Evolutionary conservation across 2,329 filamentous ascomycete genomes (phyloP).

Genomic region (Balansia obtecta): DNA sequence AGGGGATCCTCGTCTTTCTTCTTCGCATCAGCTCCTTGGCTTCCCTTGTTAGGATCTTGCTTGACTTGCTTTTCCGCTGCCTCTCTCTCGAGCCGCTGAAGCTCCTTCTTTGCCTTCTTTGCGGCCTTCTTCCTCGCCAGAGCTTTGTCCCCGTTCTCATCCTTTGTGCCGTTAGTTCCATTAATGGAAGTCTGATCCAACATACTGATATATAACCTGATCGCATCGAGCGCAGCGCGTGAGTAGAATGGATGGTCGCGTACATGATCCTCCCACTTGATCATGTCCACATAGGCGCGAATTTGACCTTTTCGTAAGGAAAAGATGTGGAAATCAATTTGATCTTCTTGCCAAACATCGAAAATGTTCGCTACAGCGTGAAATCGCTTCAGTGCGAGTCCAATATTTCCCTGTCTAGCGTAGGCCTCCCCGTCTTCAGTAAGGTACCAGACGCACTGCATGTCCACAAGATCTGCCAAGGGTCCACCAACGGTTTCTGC

Average conservation of each 20-base stretch:
- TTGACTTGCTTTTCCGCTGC: slow-evolving; percentile 68
- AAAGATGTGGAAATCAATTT: slow-evolving; percentile 98
- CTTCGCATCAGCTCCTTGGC: slow-evolving; percentile 54
- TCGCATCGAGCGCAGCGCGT: slow-evolving; percentile 67
- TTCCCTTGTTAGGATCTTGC: slow-evolving; percentile 71
- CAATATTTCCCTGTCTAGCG: slow-evolving; percentile 67
- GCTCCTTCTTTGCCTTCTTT: slow-evolving; percentile 80
- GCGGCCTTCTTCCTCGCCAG: slow-evolving; percentile 73
- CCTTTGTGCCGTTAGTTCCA: slow-evolving; percentile 44
- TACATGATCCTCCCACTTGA: slow-evolving; percentile 86
- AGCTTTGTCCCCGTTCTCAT: slow-evolving; percentile 40
- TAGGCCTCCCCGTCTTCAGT: slow-evolving; percentile 91
- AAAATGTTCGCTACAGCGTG: slow-evolving; percentile 85
- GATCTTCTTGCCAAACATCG: slow-evolving; percentile 94
- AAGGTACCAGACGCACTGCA: slow-evolving; percentile 97
- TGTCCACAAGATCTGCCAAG: slow-evolving; percentile 82
- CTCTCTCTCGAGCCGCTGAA: slow-evolving; percentile 52
- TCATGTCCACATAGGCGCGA: slow-evolving; percentile 87
- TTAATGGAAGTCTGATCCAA: slow-evolving; percentile 61
- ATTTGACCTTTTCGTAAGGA: slow-evolving; percentile 95
- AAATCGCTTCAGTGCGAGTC: slow-evolving; percentile 84
- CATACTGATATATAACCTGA: slow-evolving; percentile 68
- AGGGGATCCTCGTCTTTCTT: slow-evolving; percentile 86
- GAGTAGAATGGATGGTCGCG: slow-evolving; percentile 90
- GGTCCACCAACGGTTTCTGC: slow-evolving; percentile 83